Conservation (phyloP, 176 grass and related monocot genomes). For the Carex myosuroides region DNA sequence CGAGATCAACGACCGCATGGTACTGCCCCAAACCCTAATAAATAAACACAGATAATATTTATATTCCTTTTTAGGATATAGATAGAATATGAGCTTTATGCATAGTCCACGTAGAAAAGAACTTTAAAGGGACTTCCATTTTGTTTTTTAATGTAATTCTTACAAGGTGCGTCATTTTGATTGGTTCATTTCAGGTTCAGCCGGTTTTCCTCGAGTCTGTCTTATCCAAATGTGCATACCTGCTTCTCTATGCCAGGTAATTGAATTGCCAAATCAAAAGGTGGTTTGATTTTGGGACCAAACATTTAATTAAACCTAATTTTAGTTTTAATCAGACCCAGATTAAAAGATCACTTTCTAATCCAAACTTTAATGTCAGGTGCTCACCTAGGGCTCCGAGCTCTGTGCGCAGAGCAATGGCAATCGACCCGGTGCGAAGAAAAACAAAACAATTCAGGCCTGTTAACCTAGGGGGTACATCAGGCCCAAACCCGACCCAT, state of each 20-base stretch:
- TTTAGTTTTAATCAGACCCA: constrained; percentile 8
- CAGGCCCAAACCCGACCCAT: not conserved
- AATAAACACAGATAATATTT: not conserved
- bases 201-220: constrained; percentile 46
- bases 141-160: not conserved
- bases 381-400: constrained; percentile 68
- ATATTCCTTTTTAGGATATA: not conserved
- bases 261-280: not conserved
- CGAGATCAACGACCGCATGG: constrained; percentile 67
- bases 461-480: constrained; percentile 17
- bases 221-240: constrained; percentile 64
- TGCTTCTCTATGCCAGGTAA: constrained; percentile 94
- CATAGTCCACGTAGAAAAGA: not conserved
- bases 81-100: not conserved
- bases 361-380: constrained; percentile 31
- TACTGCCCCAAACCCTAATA: constrained; percentile 24
- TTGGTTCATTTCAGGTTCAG: constrained; percentile 48
- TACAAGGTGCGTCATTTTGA: constrained; percentile 4
- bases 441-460: constrained; percentile 24
- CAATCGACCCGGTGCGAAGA: constrained; percentile 3
- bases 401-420: constrained; percentile 38
- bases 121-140: not conserved
- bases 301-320: not conserved
- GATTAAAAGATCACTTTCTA: constrained; percentile 22
- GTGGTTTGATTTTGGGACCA: not conserved